phyloP scores from a whole-genome alignment of 2,329 filamentous ascomycete species.

The Chalaropsis ovoidea region DNA sequence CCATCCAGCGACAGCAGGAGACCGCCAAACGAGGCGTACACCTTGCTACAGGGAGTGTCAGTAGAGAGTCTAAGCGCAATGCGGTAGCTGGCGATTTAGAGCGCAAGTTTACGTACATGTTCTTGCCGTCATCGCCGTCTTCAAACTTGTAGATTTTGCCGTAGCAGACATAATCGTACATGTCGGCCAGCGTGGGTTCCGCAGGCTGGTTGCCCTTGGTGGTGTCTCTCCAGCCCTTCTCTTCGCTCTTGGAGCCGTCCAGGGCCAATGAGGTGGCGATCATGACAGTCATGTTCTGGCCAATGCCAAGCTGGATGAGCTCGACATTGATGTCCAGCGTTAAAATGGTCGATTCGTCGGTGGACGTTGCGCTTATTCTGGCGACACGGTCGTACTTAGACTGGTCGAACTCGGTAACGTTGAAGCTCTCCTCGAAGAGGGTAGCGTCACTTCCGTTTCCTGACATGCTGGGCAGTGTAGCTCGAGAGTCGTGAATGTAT shows the following conservation, averaged over 20 bases:
- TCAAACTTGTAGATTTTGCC: conserved; percentile 85
- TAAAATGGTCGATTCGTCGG: conserved; percentile 64
- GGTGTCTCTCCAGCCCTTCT: conserved; percentile 72
- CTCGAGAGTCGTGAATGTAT: neutral
- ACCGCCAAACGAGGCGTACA: conserved; percentile 88
- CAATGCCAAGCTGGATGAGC: conserved; percentile 45
- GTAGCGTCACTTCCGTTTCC: conserved; percentile 68
- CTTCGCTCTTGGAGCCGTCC: conserved; percentile 71
- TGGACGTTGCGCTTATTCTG: conserved; percentile 67
- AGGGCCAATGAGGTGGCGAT: conserved; percentile 77
- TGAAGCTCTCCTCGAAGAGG: conserved; percentile 89
- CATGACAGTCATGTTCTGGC: conserved; percentile 69
- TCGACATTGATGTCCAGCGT: conserved; percentile 90
- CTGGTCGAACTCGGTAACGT: conserved; percentile 64
- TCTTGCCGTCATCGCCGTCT: conserved; percentile 66
- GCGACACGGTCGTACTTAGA: conserved; percentile 93
- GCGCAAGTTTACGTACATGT: conserved; percentile 56
- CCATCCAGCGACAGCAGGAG: conserved; percentile 83
- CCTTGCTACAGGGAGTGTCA: conserved; percentile 52
- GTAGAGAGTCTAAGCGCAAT: neutral
- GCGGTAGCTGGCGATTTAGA: no score
- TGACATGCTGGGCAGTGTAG: conserved; percentile 34
- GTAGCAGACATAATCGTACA: conserved; percentile 80
- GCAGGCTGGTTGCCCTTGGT: conserved; percentile 42
- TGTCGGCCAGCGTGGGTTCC: conserved; percentile 58